Conservation (phyloP, 2,329 filamentous ascomycete genomes). For the Ophiostoma australiae region DNA sequence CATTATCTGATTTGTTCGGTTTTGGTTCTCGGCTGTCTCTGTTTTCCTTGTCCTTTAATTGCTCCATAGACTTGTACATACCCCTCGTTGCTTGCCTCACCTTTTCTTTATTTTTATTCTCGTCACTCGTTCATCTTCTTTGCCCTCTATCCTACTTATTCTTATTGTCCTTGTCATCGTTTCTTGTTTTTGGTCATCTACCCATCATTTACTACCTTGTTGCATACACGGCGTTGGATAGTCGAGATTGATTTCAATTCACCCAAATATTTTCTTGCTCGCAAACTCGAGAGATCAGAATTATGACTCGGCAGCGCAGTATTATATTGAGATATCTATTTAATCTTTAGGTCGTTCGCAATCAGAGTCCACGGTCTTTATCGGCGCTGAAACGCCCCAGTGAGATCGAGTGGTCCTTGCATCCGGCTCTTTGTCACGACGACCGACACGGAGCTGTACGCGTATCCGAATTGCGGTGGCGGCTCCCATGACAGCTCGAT, state of each 20-base stretch:
- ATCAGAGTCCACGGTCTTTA: not conserved
- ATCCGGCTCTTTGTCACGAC: constrained; percentile 7
- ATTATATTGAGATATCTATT: not conserved
- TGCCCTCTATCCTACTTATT: not conserved
- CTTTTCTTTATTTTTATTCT: not conserved
- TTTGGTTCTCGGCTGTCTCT: not conserved
- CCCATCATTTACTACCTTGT: not conserved
- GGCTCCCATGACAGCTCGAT: constrained; percentile 10
- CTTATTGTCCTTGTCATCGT: not conserved
- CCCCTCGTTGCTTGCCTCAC: not conserved
- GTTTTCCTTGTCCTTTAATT: not conserved
- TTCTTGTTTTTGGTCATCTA: not conserved
- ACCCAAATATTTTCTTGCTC: not conserved
- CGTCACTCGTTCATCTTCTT: not conserved
- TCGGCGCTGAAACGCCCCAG: not conserved
- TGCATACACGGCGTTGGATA: constrained; percentile 7
- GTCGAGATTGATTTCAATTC: not conserved
- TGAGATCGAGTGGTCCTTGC: constrained; percentile 3
- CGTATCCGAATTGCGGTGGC: not conserved
- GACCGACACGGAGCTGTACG: not conserved
- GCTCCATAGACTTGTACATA: constrained; percentile 14
- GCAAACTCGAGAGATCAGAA: not conserved
- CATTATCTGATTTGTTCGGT: not conserved
- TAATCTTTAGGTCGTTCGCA: not conserved
- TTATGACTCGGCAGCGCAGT: not conserved